Evolutionary conservation across 2,329 filamentous ascomycete species (phyloP), one percentile per base, ranked within the genome.

Genomic region (Arthrinium phaeospermum): DNA sequence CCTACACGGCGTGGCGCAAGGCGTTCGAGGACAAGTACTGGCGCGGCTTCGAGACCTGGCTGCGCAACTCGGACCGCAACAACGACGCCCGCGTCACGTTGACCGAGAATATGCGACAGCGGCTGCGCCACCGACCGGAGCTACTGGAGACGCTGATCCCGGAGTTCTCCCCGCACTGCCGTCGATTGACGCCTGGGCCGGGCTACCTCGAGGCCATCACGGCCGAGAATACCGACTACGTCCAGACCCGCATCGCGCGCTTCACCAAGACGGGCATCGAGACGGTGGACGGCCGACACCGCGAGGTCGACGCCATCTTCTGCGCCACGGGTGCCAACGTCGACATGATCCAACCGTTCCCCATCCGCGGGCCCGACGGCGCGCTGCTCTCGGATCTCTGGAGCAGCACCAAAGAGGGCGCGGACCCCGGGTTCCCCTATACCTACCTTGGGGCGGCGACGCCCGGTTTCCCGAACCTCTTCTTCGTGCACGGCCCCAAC

Each of bases 321-420:
- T 93, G 91, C 76, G 89, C 91, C 1, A 94, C 92, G 0, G 92
- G 92, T 0, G 90, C 90, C 12, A 91, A 92, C 75, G 85, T 86
- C 14, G 86, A 90, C 74, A 84, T 88, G 80, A 82, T 87, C 0
- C 90, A 90, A 0, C 86, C 86, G 0, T 93, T 93, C 74, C 83
- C 89, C 0, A 88, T 94, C 74, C 82, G 84, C 34, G 57, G 57
- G 19, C 87, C 89, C 1, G 80, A 86, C 68, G 89, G 87, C 2
- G 79, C 85, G 12, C 86, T 91, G 71, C 82, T 93, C 1, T 81
- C 83, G 14, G 80, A 84, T 12, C 83, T 88, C 1, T 94, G 91
- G 91, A 2, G 64, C 12, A 12, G 14, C 5, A 3, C 16, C 10
- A 84, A 83, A 19, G 83, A 84, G 1, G 86, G 85, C 51, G 88